phyloP scores from a whole-genome alignment of 2,329 filamentous ascomycete species.

The Penicillium sp. region DNA sequence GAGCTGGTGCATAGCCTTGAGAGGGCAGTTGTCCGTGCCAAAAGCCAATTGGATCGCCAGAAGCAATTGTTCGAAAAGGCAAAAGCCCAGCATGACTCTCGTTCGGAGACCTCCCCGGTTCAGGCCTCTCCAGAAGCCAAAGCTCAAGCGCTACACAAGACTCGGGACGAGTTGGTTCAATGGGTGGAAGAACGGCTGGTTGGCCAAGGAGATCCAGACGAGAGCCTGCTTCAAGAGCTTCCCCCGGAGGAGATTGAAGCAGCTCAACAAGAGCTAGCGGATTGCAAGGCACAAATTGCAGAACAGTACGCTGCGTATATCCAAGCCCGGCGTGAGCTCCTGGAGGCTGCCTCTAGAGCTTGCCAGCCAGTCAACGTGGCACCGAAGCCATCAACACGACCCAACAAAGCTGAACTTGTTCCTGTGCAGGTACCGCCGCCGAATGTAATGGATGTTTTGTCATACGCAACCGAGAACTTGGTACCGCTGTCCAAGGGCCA shows the following conservation, averaged over 20 bases:
- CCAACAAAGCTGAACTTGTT: slow-evolving; percentile 13
- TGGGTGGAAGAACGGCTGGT: slow-evolving; percentile 55
- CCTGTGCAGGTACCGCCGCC: slow-evolving; percentile 20
- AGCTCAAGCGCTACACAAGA: slow-evolving; percentile 44
- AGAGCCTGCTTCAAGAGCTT: slow-evolving; percentile 28
- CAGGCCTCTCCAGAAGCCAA: slow-evolving; percentile 20
- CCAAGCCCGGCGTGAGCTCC: slow-evolving; percentile 36
- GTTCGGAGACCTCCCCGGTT: neutral
- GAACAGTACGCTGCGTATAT: slow-evolving; percentile 40
- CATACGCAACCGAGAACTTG: slow-evolving; percentile 34
- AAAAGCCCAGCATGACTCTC: slow-evolving; percentile 26
- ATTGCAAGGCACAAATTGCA: slow-evolving; percentile 34
- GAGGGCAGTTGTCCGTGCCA: slow-evolving; percentile 40
- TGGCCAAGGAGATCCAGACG: slow-evolving; percentile 34
- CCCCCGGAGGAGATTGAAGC: slow-evolving; percentile 33
- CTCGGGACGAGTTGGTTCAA: slow-evolving; percentile 51
- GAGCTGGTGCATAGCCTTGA: slow-evolving; percentile 41
- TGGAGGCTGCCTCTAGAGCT: slow-evolving; percentile 38
- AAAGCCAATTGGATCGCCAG: slow-evolving; percentile 37
- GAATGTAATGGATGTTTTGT: slow-evolving; percentile 32
- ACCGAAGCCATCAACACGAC: slow-evolving; percentile 20
- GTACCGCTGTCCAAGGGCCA: slow-evolving; percentile 39
- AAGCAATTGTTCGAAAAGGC: slow-evolving; percentile 36
- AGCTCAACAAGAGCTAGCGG: slow-evolving; percentile 29
- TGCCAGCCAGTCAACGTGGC: slow-evolving; percentile 35